Evolutionary conservation across 1,284 basidiomycete species (phyloP).

Genomic region (Gymnopus androsaceus): DNA sequence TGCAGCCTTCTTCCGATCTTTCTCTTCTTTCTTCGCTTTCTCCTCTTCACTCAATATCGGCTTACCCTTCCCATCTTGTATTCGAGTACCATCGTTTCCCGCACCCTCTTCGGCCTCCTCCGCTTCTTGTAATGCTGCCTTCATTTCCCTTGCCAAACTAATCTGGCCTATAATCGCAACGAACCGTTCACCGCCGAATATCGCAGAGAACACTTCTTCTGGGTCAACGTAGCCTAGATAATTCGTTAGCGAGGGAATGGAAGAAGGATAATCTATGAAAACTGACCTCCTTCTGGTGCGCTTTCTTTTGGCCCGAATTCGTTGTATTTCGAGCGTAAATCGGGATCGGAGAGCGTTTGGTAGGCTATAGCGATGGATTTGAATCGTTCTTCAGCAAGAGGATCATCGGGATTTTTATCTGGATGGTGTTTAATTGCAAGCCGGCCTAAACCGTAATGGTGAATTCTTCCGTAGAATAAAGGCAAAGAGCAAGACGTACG

Average conservation of each 20-base stretch:
- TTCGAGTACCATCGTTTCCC: constrained; percentile 38
- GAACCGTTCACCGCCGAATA: constrained; percentile 89
- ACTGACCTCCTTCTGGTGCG: constrained; percentile 77
- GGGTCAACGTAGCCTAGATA: constrained; percentile 68
- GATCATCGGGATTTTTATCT: constrained; percentile 94
- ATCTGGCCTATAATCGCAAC: constrained; percentile 82
- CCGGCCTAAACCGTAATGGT: constrained; percentile 53
- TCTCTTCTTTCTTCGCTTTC: constrained; percentile 78
- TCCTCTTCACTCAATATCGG: constrained; percentile 83
- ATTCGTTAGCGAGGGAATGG: no score
- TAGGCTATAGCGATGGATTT: constrained; percentile 89
- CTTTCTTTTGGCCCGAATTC: constrained; percentile 84
- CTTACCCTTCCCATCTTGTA: constrained; percentile 66
- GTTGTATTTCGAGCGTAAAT: constrained; percentile 89
- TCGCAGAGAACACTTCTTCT: constrained; percentile 88
- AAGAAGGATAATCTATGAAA: no score
- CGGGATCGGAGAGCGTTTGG: constrained; percentile 86
- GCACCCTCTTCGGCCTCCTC: constrained; percentile 67
- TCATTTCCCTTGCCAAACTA: constrained; percentile 93
- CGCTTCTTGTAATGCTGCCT: constrained; percentile 93
- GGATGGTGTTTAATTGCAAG: constrained; percentile 93
- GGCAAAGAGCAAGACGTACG: constrained; percentile 51
- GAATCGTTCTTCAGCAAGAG: constrained; percentile 87
- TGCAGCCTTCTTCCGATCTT: constrained; percentile 63
- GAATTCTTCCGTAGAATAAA: background rate